Base-by-base conservation (phyloP, 2,329 filamentous ascomycete species). In the Madurella fahalii region DNA sequence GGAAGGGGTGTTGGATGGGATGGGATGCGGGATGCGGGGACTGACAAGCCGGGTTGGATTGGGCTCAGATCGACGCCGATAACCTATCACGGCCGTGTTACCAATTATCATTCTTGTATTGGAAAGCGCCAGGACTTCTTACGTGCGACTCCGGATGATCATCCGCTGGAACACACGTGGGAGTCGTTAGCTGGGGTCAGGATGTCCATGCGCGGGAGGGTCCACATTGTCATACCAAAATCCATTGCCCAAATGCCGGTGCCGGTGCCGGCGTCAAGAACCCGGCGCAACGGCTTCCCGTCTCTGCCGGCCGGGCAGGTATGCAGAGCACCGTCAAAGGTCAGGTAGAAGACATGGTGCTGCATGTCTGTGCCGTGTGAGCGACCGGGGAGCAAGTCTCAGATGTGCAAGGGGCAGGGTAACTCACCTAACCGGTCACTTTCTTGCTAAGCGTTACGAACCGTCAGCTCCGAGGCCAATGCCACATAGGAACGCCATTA, bases 261-360 rank as follows among this genome's bases (percentile, higher is more conserved):
- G 9, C 61, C 61, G 1, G 78, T 81, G 2, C 77, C 78, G 17
- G 80, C 65, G 62, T 81, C 79, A 8, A 81, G 68, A 20, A 75
- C 72, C 17, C 71, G 67, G 40, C 68, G 69, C 1, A 72, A 71
- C 7, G 71, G 47, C 16, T 54, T 46, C 3, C 47, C 52, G n/a
- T 56, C 48, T 16, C 40, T 63, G 3, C 69, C 63, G 8, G 79
- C 64, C 2, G 78, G 77, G 7, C 76, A 73, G n/a, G 75, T 67
- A 59, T 72, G 71, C 2, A 80, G 71, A 44, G 69, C 68, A 42
- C 74, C 73, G 40, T 69, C 67, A 40, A 76, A 52, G 8, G 46
- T 57, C 25, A 54, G 20, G 42, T 42, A 40, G 18, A 54, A 57
- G 20, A 60, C n/a, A 25, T 58, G 44, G 39, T 60, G 58, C 17